Percentiles rank a stretch among this genome's conserved stretches.
These are phyloP conservation scores for Globisporangium paddicum DNA, from an alignment of 352 stramenopile genomes.

Conservation along the genomic window DNA sequence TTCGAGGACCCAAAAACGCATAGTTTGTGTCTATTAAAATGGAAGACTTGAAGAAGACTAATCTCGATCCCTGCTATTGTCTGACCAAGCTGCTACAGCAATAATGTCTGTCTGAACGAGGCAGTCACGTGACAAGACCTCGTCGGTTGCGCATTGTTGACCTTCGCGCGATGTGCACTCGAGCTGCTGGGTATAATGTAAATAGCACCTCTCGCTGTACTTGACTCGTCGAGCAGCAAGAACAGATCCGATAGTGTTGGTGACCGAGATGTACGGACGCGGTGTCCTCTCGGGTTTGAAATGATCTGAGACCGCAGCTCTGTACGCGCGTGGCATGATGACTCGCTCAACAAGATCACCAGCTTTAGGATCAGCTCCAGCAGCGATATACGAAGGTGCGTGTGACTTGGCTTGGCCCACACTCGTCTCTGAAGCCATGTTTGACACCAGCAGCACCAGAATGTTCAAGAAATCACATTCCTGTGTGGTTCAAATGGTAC, in stretches of 20 bases:
- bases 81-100: not conserved
- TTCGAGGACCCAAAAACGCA: constrained; percentile 65
- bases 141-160: not conserved
- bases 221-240: constrained; percentile 16
- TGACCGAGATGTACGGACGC: constrained; percentile 24
- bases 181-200: constrained; percentile 8
- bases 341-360: constrained; percentile 13
- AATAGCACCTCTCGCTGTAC: constrained; percentile 22
- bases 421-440: not conserved
- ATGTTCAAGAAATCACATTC: constrained; percentile 31
- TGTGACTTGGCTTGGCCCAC: not conserved
- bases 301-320: constrained; percentile 19
- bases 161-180: not conserved
- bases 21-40: constrained; percentile 15
- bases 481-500: constrained; percentile 7
- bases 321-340: constrained; percentile 33
- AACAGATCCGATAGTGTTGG: constrained; percentile 31
- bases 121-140: not conserved
- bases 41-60: not conserved
- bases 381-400: not conserved
- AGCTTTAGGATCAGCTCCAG: not conserved
- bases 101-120: constrained; percentile 16
- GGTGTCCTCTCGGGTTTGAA: constrained; percentile 39
- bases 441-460: constrained; percentile 15
- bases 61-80: not conserved